Evolutionary conservation across 1,284 basidiomycete species (phyloP), one percentile per base, ranked within the genome.

Genomic region (Exsudoporus floridanus): DNA sequence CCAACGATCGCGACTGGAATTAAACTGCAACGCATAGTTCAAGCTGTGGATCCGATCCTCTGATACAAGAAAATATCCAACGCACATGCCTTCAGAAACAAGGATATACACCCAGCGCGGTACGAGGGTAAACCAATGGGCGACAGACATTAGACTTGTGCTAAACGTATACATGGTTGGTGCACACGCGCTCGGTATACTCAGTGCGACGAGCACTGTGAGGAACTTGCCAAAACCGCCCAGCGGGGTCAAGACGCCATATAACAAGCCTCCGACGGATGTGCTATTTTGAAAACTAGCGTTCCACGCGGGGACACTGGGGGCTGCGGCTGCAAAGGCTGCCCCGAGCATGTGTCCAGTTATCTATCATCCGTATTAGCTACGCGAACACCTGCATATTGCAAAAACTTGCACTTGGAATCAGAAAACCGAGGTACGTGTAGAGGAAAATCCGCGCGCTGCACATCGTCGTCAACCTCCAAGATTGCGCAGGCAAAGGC

Each of bases 151-250:
- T 57, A 88, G 78, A 55, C 83, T 86, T 40, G 84, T 80, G 19
- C 86, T 85, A 59, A 86, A 88, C 4, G 84, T 84, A 65, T 92
- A 92, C 79, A 91, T 88, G 14, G 81, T 85, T 3, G 86, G 85
- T 12, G 85, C 88, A 59, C 84, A 77, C 12, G 78, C 75, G 40
- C 79, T 78, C 0, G 81, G 75, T n/a, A 80, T 70, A 10, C 74
- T 77, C 52, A 81, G 60, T 6, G 77, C 72, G 27, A 78, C 67
- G 23, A 80, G 58, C 25, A 79, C 78, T 0, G 64, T 66, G 21
- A 69, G 63, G 63, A 86, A 80, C 60, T 77, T 75, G 14, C 84
- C 85, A 60, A 88, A 88, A 12, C 82, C 78, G 1, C 76, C 76
- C 1, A 70, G 61, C 7, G 78, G 77, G 0, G 67, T 60, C 7